Conservation (phyloP, 2,329 filamentous ascomycete genomes). For the Parafenestella ontariensis region DNA sequence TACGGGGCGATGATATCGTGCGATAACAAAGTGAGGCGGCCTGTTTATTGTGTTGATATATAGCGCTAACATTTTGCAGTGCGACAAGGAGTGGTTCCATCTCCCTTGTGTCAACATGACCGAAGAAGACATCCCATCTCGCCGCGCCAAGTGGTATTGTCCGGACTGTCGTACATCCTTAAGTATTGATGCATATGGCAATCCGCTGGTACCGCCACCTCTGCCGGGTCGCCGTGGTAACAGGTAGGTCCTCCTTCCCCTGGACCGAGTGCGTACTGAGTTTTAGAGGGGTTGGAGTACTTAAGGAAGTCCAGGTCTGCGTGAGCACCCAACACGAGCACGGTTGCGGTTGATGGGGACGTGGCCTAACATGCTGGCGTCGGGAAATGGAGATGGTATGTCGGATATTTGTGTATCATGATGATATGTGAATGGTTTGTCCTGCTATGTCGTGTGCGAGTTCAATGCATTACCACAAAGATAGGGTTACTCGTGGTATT, state of each 20-base stretch:
- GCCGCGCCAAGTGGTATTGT: conserved; percentile 85
- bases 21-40: conserved; percentile 69
- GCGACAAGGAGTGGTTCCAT: conserved; percentile 86
- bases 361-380: background rate
- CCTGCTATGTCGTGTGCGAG: background rate
- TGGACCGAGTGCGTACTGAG: conserved; percentile 35
- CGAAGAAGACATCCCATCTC: conserved; percentile 67
- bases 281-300: conserved; percentile 45
- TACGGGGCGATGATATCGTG: conserved; percentile 85
- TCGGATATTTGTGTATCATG: background rate
- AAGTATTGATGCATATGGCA: conserved; percentile 42
- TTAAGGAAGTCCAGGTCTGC: conserved; percentile 26
- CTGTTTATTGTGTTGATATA: background rate
- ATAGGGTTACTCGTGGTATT: background rate
- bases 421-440: background rate
- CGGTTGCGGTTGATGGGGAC: background rate
- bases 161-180: conserved; percentile 66
- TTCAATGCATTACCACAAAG: background rate
- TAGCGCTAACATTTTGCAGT: conserved; percentile 56
- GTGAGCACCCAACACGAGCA: conserved; percentile 2
- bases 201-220: conserved; percentile 40
- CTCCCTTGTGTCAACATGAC: conserved; percentile 75
- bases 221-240: conserved; percentile 42
- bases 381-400: background rate
- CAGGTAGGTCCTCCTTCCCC: conserved; percentile 38